phyloP scores from a whole-genome alignment of 2,329 filamentous ascomycete species.

The Aspergillus oerlinghausenensis region DNA sequence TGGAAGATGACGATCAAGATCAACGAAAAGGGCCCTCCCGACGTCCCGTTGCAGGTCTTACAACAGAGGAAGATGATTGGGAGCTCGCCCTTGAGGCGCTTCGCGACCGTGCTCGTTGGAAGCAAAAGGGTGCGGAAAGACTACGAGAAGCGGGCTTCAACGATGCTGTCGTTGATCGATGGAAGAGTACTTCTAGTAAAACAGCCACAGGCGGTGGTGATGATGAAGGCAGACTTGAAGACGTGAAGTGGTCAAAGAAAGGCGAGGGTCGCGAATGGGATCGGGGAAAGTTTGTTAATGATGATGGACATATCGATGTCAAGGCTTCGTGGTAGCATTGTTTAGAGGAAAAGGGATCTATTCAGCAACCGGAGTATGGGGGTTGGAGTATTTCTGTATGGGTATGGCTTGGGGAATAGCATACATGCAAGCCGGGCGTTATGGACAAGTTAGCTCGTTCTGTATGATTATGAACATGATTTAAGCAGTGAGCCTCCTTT shows the following conservation, averaged over 20 bases:
- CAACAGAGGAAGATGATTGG: constrained; percentile 63
- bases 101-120: constrained; percentile 74
- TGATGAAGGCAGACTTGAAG: constrained; percentile 58
- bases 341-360: not conserved
- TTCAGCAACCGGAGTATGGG: not conserved
- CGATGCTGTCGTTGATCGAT: constrained; percentile 67
- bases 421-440: not conserved
- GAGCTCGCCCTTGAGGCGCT: constrained; percentile 73
- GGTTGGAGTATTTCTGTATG: not conserved
- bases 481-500: not conserved
- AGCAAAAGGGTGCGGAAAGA: constrained; percentile 68
- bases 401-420: not conserved
- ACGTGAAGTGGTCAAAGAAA: constrained; percentile 67
- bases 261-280: constrained; percentile 68
- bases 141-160: constrained; percentile 74
- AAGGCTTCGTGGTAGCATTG: constrained; percentile 45
- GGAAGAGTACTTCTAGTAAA: constrained; percentile 58
- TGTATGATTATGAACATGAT: not conserved
- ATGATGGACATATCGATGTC: constrained; percentile 50
- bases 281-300: constrained; percentile 57
- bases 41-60: constrained; percentile 37
- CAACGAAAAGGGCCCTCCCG: constrained; percentile 51
- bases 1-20: constrained; percentile 50
- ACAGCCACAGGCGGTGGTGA: constrained; percentile 39
- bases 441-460: not conserved